These are phyloP conservation scores for Dendrocalamus latiflorus DNA, from an alignment of 202 grass and related monocot species.

Conservation along the genomic window DNA sequence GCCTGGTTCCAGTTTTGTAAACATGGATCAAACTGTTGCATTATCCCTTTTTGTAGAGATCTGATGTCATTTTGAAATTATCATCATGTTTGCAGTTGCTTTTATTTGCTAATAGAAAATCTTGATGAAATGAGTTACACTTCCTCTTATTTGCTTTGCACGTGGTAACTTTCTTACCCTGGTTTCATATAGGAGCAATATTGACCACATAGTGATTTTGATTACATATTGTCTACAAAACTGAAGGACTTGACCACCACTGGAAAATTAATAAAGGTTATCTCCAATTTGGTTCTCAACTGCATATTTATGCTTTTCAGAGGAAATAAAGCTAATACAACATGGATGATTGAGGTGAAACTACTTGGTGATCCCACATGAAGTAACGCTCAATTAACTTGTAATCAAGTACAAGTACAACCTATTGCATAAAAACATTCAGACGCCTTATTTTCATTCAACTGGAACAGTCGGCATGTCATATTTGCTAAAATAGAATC, in stretches of 20 bases:
- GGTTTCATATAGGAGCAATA: slow-evolving; percentile 54
- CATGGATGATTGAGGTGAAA: not conserved
- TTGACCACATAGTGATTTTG: slow-evolving; percentile 55
- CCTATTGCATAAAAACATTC: not conserved
- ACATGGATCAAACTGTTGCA: not conserved
- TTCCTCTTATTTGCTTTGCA: slow-evolving; percentile 11
- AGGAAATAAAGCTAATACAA: not conserved
- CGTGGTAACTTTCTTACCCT: slow-evolving; percentile 14
- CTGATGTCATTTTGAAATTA: not conserved
- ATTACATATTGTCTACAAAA: slow-evolving; percentile 59
- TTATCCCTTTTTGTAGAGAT: not conserved
- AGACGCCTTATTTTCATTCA: not conserved
- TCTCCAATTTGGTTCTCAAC: not conserved
- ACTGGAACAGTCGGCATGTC: not conserved
- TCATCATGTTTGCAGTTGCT: not conserved
- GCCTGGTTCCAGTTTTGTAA: not conserved
- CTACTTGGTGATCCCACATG: slow-evolving; percentile 6
- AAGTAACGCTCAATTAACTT: not conserved
- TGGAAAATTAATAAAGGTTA: slow-evolving; percentile 76
- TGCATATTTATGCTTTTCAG: not conserved
- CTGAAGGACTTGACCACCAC: slow-evolving; percentile 53
- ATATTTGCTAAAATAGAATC: slow-evolving; percentile 25
- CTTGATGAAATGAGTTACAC: not conserved
- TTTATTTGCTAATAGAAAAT: not conserved
- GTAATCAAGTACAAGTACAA: not conserved